Evolutionary conservation across 495 filamentous ascomycete species (phyloP).

Genomic region (Cryomyces antarcticus): DNA sequence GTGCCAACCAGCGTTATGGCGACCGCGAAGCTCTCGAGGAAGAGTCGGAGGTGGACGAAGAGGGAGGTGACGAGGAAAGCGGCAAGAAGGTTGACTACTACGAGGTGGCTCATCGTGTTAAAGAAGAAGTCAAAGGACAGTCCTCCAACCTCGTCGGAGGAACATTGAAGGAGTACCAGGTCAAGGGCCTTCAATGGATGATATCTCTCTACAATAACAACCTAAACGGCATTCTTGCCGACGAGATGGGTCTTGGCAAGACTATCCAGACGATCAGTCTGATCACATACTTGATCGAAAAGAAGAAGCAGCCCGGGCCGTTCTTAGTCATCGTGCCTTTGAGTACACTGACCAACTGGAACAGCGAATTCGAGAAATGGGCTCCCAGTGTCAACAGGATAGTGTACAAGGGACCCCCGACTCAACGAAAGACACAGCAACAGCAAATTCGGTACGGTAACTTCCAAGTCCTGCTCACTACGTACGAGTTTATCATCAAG

Average conservation of each 20-base stretch:
- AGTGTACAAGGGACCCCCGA: constrained; percentile 93
- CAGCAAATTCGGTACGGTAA: constrained; percentile 82
- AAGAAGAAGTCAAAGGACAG: constrained; percentile 71
- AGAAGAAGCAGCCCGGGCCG: constrained; percentile 78
- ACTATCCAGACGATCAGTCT: constrained; percentile 98
- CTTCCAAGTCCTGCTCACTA: constrained; percentile 92
- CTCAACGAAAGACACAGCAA: constrained; percentile 72
- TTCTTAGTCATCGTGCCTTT: constrained; percentile 94
- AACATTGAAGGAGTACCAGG: constrained; percentile 85
- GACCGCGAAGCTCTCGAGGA: constrained; percentile 36
- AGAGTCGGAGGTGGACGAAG: constrained; percentile 23
- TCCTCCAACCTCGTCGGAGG: constrained; percentile 76
- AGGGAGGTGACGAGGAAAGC: constrained; percentile 50
- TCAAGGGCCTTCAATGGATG: constrained; percentile 99
- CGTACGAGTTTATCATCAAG: constrained; percentile 99
- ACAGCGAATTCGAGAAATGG: constrained; percentile 97
- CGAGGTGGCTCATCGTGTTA: constrained; percentile 86
- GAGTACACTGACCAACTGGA: constrained; percentile 96
- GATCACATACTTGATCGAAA: constrained; percentile 90
- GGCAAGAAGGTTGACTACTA: constrained; percentile 86
- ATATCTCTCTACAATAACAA: constrained; percentile 99
- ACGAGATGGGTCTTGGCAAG: constrained; percentile 99
- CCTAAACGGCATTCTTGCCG: constrained; percentile 91
- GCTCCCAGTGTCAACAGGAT: constrained; percentile 67
- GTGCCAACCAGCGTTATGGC: constrained; percentile 56